Percentiles rank a stretch among this genome's conserved stretches.
These are phyloP conservation scores for Dendrobium chrysotoxum DNA, from an alignment of 106 monocot species.

Conservation along the genomic window DNA sequence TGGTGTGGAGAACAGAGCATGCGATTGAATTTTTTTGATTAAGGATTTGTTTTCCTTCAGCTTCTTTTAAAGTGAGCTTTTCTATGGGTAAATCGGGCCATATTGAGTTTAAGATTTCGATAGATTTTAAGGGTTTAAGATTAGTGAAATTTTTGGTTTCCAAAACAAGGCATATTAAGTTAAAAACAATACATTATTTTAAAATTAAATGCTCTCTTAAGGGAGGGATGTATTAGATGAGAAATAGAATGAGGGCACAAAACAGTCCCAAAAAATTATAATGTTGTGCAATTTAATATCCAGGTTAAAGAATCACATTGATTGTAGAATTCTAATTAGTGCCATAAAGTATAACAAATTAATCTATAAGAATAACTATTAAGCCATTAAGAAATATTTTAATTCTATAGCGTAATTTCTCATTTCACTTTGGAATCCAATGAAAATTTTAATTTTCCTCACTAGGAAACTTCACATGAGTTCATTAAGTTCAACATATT, in stretches of 20 bases:
- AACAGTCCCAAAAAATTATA: not conserved
- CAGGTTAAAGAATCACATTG: not conserved
- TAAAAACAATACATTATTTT: not conserved
- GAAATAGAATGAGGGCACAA: not conserved
- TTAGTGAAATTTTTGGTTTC: too few relatives aligned
- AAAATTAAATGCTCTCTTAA: not conserved
- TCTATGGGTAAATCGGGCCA: too few relatives aligned
- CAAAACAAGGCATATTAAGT: too few relatives aligned
- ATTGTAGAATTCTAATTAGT: not conserved
- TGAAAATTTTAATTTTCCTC: slow-evolving; percentile 40
- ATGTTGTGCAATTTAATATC: not conserved
- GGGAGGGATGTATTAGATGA: not conserved
- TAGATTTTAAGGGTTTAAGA: too few relatives aligned
- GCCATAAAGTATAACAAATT: not conserved
- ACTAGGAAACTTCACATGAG: slow-evolving; percentile 59
- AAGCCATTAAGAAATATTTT: not conserved
- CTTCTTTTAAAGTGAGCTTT: too few relatives aligned
- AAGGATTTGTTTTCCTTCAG: too few relatives aligned
- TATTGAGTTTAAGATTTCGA: too few relatives aligned
- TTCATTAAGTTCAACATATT: slow-evolving; percentile 75
- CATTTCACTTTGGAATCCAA: slow-evolving; percentile 1
- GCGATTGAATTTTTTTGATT: too few relatives aligned
- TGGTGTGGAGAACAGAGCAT: too few relatives aligned
- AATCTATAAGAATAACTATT: not conserved
- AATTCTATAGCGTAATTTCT: not conserved